These are phyloP conservation scores for Zygosaccharomyces siamensis DNA, from an alignment of 805 yeast genomes.

Conservation along the genomic window DNA sequence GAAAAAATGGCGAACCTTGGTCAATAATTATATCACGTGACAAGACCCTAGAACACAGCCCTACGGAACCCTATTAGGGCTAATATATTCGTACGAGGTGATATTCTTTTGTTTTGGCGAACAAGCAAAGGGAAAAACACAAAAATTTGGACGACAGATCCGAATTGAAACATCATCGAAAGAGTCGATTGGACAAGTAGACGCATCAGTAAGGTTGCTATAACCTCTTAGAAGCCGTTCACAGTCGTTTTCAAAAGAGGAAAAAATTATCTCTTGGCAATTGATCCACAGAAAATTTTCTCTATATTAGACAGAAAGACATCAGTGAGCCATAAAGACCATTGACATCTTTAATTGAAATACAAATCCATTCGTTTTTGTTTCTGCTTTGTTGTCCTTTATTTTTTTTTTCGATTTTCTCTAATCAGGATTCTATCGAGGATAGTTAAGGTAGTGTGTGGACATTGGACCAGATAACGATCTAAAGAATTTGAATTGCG, in stretches of 20 bases:
- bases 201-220: background rate
- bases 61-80: background rate
- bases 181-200: background rate
- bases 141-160: conserved; percentile 4
- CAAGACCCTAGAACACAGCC: too few species aligned
- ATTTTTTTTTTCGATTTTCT: background rate
- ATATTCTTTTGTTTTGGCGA: background rate
- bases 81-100: background rate
- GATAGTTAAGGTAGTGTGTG: background rate
- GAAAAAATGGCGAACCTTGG: too few species aligned
- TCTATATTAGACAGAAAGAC: background rate
- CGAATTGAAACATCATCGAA: conserved; percentile 3
- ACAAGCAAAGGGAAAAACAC: background rate
- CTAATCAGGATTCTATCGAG: background rate
- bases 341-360: too few species aligned
- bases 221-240: background rate
- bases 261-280: background rate
- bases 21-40: background rate
- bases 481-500: background rate
- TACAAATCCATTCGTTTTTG: background rate
- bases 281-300: background rate
- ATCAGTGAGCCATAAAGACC: too few species aligned
- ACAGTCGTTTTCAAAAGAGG: too few species aligned
- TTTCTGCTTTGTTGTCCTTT: too few species aligned
- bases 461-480: background rate